These are phyloP conservation scores for Xerocomus alliaceus DNA, from an alignment of 1,284 basidiomycete species.

Conservation along the genomic window DNA sequence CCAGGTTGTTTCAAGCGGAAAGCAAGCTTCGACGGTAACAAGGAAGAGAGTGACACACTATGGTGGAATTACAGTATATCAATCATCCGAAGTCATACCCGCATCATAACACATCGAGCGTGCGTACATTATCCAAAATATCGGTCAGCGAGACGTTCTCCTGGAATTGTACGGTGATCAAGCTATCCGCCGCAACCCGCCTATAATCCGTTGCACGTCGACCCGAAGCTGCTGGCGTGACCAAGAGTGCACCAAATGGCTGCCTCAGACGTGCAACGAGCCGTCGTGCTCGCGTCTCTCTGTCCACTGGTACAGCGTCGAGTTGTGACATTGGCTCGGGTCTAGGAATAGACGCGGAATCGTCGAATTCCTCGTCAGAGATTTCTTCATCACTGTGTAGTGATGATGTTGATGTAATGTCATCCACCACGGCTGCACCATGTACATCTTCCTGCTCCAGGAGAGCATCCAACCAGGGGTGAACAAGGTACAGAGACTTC, in stretches of 20 bases:
- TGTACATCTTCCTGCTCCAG: background rate
- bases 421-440: background rate
- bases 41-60: too few species aligned
- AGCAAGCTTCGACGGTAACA: too few species aligned
- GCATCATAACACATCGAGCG: background rate
- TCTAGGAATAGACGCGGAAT: background rate
- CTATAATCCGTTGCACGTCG: background rate
- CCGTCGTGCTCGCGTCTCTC: background rate
- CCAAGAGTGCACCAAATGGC: background rate
- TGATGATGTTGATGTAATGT: background rate
- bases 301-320: background rate
- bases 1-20: too few species aligned
- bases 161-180: background rate
- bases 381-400: background rate
- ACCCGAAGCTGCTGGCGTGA: background rate
- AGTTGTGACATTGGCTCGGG: background rate
- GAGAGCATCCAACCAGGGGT: background rate
- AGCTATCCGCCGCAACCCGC: background rate
- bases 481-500: background rate
- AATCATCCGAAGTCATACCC: too few species aligned
- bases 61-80: too few species aligned
- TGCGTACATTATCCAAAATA: background rate
- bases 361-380: background rate
- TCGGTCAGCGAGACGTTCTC: background rate
- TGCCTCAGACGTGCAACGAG: background rate